Evolutionary conservation across 352 stramenopile species (phyloP), one percentile per base, ranked within the genome.

Genomic region (Phytophthora nicotianae): DNA sequence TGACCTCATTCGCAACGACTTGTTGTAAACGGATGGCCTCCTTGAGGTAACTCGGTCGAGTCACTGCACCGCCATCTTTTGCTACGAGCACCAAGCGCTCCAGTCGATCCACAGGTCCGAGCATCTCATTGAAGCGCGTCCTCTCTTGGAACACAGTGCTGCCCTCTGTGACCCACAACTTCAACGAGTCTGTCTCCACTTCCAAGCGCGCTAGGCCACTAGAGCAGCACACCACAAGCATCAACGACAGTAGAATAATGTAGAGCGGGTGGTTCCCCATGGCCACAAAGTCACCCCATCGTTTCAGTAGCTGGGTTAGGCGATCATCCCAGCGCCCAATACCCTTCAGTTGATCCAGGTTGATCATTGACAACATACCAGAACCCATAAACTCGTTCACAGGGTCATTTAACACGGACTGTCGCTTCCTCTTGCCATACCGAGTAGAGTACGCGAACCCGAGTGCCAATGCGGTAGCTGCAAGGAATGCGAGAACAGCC

Each of bases 1-100:
- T 26, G 27, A 74, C 37, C 42, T 75, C 72, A 1, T 52, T 58
- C 16, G 53, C 63, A 55, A 78, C 42, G 16, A 83, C 37, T 42
- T 72, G 48, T 37, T 89, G 80, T 26, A 89, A 62, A 41, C 70
- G 73, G n/a, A 89, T 80, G 5, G 80, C 64, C 58, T 87, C 80
- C 17, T 76, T 81, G 17, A 89, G 62, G 37, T 85, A 82, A 20
- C 68, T 60, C 16, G 65, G 48, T 17, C 80, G 73, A 17, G 62
- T 73, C 41, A 88, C 80, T 42, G 40, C 58, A 2, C 80, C 78
- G 19, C 81, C 81, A 19, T 90, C 81, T 41, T 89, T 89, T 7
- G 77, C 51, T 13, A 72, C 72, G 33, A 91, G 51, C 20, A 91
- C 78, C 26, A 90, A 57, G 23, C 74, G 72, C 19, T 86, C 76